Percentiles rank a stretch among this genome's conserved stretches.
Evolutionary conservation across 2,329 filamentous ascomycete genomes (phyloP).

Genomic region (Bipolaris zeicola): DNA sequence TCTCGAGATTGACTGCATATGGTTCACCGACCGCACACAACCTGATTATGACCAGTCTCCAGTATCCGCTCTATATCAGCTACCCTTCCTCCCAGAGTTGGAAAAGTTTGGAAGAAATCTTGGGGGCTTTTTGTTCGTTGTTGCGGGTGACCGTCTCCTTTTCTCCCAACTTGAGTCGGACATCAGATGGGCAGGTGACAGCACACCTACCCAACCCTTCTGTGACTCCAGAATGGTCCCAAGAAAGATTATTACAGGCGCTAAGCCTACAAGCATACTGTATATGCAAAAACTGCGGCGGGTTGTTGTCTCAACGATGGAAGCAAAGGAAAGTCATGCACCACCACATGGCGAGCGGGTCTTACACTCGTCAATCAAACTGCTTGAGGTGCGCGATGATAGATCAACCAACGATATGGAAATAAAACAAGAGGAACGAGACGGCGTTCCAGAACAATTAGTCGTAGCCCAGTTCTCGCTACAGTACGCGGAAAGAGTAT

Average conservation of each 20-base stretch:
- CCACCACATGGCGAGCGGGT: conserved; percentile 43
- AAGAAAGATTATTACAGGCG: conserved; percentile 29
- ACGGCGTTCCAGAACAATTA: conserved; percentile 28
- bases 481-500: conserved; percentile 63
- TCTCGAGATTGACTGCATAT: conserved; percentile 44
- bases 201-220: background rate
- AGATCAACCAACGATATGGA: conserved; percentile 21
- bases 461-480: conserved; percentile 62
- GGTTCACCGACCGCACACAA: conserved; percentile 42
- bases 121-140: conserved; percentile 54
- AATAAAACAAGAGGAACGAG: conserved; percentile 32
- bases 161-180: conserved; percentile 55
- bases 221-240: conserved; percentile 30
- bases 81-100: conserved; percentile 30
- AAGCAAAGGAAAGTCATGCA: conserved; percentile 41
- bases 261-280: conserved; percentile 45
- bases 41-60: conserved; percentile 39
- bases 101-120: conserved; percentile 48
- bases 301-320: conserved; percentile 56
- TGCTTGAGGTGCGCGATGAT: conserved; percentile 34
- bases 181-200: conserved; percentile 21
- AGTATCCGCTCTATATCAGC: conserved; percentile 41
- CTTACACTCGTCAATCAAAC: conserved; percentile 43
- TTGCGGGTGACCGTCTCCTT: conserved; percentile 55
- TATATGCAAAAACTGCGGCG: conserved; percentile 54